A percentile compares a stretch with the other conserved stretches of the same genome.
Conservation (phyloP, 139 green algal species). For the Chlamydomonas eustigma region DNA sequence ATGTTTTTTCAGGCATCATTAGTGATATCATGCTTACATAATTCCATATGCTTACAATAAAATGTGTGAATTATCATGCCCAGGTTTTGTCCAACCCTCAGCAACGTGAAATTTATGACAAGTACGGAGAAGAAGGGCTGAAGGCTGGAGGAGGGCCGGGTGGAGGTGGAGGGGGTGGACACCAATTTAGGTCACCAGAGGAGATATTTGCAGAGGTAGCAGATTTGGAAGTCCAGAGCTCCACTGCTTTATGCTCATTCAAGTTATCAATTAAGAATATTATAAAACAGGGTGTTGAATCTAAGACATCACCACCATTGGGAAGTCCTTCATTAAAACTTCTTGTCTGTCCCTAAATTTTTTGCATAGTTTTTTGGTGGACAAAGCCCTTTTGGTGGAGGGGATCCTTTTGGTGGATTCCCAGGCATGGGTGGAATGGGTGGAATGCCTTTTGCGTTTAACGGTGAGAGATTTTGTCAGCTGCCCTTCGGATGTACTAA, state of each 20-base stretch:
- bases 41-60: not conserved
- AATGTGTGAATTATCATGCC: not conserved
- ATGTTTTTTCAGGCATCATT: not conserved
- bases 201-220: conserved; percentile 7
- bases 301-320: too few species aligned
- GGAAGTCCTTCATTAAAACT: not conserved
- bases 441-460: not conserved
- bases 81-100: conserved; percentile 77
- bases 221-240: too few species aligned
- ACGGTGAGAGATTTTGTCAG: too few species aligned
- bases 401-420: too few species aligned
- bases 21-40: not conserved
- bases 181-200: not conserved
- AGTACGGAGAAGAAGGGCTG: conserved; percentile 81
- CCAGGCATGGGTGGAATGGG: not conserved
- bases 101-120: conserved; percentile 81
- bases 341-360: not conserved
- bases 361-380: conserved; percentile 1
- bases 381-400: not conserved
- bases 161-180: not conserved
- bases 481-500: too few species aligned
- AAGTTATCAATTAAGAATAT: too few species aligned
- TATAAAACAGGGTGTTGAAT: too few species aligned
- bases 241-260: too few species aligned
- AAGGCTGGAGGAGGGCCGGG: conserved; percentile 50